Base-by-base conservation (phyloP, 495 filamentous ascomycete species). In the Aspergillus kassunensis region DNA sequence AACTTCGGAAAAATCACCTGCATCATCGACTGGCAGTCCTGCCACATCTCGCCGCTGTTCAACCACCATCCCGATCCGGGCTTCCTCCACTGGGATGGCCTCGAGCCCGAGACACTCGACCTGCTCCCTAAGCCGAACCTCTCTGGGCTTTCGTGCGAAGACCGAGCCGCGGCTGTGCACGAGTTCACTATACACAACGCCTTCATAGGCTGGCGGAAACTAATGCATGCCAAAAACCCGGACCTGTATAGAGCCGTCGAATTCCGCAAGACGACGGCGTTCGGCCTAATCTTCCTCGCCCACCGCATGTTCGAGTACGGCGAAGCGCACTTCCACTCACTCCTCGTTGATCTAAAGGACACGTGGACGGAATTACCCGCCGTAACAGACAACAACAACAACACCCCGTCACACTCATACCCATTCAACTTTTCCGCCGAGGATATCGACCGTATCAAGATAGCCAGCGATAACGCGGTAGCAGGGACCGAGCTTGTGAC, bases 11-110 rank as follows among this genome's bases (percentile, higher is more conserved):
- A 49, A 13, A 67, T 69, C 31, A 63, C 64, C 19, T 66, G 66
- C 13, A 66, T 70, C 25, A 71, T 72, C 31, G 67, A 72, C 60
- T 72, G 67, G 70, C 64, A 71, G 51, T 67, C 65, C 15, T 64
- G 59, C 35, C 58, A 65, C 19, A 53, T 70, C 43, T 61, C 62
- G 3, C 65, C 68, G 13, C 68, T 71, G 40, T 72, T 69, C 51
- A 63, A 61, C 44, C 66, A 71, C 24, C 62, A 63, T 45, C 54
- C 49, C 41, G 58, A 66, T 35, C 66, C 66, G 18, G 58, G 57
- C 24, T 64, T 68, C 49, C 54, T 72, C 30, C 51, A 65, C 29
- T 66, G 56, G 60, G 58, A 61, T 53, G 63, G 60, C 50, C 62
- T 64, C 43, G 63, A 68, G 36, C 59, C 60, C 15, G 60, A 65